Conservation (phyloP, 208 protist genomes). For the Entamoeba dispar region DNA sequence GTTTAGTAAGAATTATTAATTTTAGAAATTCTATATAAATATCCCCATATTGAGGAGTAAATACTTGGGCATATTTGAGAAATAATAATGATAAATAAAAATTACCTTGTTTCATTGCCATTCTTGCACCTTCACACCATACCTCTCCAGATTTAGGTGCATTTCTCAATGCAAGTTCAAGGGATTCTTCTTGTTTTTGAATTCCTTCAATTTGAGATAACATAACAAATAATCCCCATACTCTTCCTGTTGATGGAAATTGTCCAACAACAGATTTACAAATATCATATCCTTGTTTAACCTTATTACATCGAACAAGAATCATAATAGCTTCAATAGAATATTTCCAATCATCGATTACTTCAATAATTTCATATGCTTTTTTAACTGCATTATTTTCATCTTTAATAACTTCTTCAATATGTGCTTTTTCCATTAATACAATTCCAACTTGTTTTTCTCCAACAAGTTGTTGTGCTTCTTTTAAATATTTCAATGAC, state of each 20-base stretch:
- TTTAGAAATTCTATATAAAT: not conserved
- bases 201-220: not conserved
- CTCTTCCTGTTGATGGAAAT: not conserved
- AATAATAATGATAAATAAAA: not conserved
- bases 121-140: not conserved
- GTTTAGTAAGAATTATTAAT: not conserved
- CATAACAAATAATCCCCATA: not conserved
- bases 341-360: not conserved
- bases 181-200: not conserved
- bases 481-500: not conserved
- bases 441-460: not conserved
- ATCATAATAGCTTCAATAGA: not conserved
- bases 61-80: not conserved
- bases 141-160: not conserved
- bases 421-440: not conserved
- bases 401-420: not conserved
- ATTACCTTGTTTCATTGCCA: not conserved
- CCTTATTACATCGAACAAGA: not conserved
- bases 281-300: not conserved
- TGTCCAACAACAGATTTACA: not conserved
- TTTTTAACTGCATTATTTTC: not conserved
- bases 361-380: not conserved
- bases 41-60: not conserved
- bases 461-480: not conserved
- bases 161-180: not conserved